Conservation (phyloP, 768 basidiomycete species). For the Exidia glandulosa region DNA sequence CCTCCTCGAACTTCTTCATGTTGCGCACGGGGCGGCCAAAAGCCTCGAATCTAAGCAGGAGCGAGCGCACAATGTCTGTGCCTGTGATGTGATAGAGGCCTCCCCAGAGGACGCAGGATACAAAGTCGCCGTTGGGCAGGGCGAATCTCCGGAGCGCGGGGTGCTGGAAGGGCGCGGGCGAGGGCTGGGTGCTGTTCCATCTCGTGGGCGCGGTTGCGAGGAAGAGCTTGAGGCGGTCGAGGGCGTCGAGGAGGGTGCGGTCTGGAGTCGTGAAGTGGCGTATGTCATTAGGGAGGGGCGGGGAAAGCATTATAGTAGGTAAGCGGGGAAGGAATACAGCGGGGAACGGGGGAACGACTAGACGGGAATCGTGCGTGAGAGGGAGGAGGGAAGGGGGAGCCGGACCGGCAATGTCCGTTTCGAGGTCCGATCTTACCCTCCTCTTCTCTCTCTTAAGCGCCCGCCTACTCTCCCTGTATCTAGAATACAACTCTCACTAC, state of each 20-base stretch:
- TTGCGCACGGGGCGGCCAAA: conserved; percentile 68
- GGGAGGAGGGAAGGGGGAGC: not conserved
- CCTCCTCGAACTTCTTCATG: conserved; percentile 97
- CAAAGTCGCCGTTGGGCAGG: conserved; percentile 64
- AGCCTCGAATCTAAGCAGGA: conserved; percentile 89
- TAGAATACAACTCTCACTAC: too few relatives aligned
- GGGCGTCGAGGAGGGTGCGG: conserved; percentile 31
- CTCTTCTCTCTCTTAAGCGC: too few relatives aligned
- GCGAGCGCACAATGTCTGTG: conserved; percentile 89
- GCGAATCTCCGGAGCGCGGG: conserved; percentile 78
- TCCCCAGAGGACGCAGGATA: conserved; percentile 78
- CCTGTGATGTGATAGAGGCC: conserved; percentile 91
- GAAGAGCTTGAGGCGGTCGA: conserved; percentile 82
- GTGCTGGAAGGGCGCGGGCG: conserved; percentile 34
- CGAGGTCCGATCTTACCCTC: too few relatives aligned
- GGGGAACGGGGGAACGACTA: not conserved
- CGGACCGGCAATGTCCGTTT: too few relatives aligned
- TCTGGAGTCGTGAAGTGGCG: conserved; percentile 1
- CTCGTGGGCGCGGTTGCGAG: conserved; percentile 73
- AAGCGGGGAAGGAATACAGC: not conserved
- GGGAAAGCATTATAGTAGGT: not conserved
- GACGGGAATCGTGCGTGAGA: not conserved
- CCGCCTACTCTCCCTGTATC: too few relatives aligned
- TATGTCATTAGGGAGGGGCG: not conserved
- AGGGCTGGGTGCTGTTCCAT: conserved; percentile 40